Conservation (phyloP, 2,329 filamentous ascomycete genomes). For the Cladosporium velox region DNA sequence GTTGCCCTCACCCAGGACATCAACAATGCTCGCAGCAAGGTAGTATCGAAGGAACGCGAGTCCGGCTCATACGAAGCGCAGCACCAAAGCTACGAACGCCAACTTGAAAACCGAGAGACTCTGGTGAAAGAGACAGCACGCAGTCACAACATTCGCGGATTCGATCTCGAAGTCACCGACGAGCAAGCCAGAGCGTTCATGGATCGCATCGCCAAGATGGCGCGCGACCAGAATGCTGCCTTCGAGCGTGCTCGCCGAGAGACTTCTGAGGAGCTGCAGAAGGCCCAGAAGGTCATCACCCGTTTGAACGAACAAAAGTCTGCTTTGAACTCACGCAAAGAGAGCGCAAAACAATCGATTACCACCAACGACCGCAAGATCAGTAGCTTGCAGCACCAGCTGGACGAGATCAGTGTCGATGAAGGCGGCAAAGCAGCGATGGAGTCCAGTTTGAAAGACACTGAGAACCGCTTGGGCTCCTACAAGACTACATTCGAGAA, state of each 20-base stretch:
- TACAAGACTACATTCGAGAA: conserved; percentile 64
- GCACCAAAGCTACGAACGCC: conserved; percentile 81
- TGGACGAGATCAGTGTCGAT: conserved; percentile 76
- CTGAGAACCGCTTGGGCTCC: conserved; percentile 62
- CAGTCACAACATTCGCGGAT: conserved; percentile 78
- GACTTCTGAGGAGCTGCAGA: conserved; percentile 71
- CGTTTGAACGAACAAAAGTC: conserved; percentile 74
- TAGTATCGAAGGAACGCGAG: conserved; percentile 57
- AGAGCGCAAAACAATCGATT: conserved; percentile 72
- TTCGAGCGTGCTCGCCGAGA: conserved; percentile 74
- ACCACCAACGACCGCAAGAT: conserved; percentile 71
- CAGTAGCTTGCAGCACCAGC: conserved; percentile 63
- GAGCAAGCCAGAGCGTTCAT: conserved; percentile 74
- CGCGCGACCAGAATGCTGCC: conserved; percentile 75
- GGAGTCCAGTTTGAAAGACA: conserved; percentile 71
- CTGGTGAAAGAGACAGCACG: conserved; percentile 78
- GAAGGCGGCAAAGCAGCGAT: conserved; percentile 80
- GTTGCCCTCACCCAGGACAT: conserved; percentile 60
- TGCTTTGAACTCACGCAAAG: conserved; percentile 71
- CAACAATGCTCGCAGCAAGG: conserved; percentile 45
- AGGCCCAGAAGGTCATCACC: conserved; percentile 71
- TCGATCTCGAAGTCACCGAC: conserved; percentile 76
- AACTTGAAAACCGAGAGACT: conserved; percentile 68
- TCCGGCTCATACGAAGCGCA: conserved; percentile 81
- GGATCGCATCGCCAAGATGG: conserved; percentile 71